Percentiles rank a stretch among this genome's conserved stretches.
These are phyloP conservation scores for Hydnum rufescens DNA, from an alignment of 768 basidiomycete genomes.

Conservation along the genomic window DNA sequence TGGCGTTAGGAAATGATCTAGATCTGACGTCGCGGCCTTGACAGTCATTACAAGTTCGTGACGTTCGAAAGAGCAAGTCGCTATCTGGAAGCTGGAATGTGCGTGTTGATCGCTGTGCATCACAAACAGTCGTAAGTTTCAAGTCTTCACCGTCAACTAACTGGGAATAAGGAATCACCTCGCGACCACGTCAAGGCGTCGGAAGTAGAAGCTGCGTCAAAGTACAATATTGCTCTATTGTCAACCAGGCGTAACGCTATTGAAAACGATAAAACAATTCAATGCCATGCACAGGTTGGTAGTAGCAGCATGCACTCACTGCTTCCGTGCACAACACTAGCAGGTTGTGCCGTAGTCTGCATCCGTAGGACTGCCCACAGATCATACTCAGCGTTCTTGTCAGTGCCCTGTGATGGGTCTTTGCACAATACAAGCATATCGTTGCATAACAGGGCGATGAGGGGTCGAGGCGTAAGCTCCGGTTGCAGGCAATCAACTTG, in stretches of 20 bases:
- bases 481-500: slow-evolving; percentile 84
- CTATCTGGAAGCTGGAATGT: slow-evolving; percentile 47
- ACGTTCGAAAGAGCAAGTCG: not conserved
- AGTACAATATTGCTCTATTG: slow-evolving; percentile 81
- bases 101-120: slow-evolving; percentile 59
- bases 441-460: slow-evolving; percentile 75
- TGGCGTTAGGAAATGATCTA: no score
- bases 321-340: slow-evolving; percentile 76
- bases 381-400: slow-evolving; percentile 56
- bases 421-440: slow-evolving; percentile 84
- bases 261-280: slow-evolving; percentile 26
- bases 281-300: slow-evolving; percentile 4
- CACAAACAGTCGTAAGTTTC: no score
- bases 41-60: not conserved
- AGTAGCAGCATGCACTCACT: slow-evolving; percentile 25
- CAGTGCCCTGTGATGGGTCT: slow-evolving; percentile 64
- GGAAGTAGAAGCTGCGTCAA: slow-evolving; percentile 65
- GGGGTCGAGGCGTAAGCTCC: slow-evolving; percentile 57
- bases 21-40: not conserved
- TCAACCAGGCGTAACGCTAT: slow-evolving; percentile 75
- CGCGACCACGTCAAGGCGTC: slow-evolving; percentile 81
- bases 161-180: slow-evolving; percentile 27
- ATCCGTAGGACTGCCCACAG: slow-evolving; percentile 94
- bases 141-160: no score
- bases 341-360: slow-evolving; percentile 82